Conservation (phyloP, 805 yeast species). For the Pichia gijzeniarum region DNA sequence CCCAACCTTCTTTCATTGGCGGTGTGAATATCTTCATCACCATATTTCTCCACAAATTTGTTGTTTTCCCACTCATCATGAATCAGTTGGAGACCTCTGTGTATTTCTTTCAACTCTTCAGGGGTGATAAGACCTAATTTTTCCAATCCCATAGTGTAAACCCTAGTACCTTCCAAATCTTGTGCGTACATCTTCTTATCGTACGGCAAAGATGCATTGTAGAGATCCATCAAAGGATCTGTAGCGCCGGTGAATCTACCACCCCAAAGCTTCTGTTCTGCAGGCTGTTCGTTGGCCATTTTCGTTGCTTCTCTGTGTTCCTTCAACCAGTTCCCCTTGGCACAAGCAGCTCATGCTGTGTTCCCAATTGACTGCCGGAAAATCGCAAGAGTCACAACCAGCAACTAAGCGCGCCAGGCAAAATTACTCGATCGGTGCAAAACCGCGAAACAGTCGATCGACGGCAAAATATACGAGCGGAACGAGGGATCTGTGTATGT, state of each 20-base stretch:
- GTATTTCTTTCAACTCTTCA: conserved; percentile 75
- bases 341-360: too few species aligned
- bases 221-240: conserved; percentile 95
- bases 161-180: conserved; percentile 89
- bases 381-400: background rate
- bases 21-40: conserved; percentile 98
- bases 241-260: conserved; percentile 97
- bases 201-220: conserved; percentile 94
- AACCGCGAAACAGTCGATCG: too few species aligned
- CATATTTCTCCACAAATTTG: conserved; percentile 66
- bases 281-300: conserved; percentile 39
- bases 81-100: conserved; percentile 69
- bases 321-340: too few species aligned
- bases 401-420: too few species aligned
- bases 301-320: too few species aligned
- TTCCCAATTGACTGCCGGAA: too few species aligned
- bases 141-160: conserved; percentile 80
- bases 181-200: conserved; percentile 93
- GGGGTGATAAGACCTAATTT: conserved; percentile 69
- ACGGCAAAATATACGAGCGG: background rate
- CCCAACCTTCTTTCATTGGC: conserved; percentile 98
- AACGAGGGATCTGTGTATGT: background rate
- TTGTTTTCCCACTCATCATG: conserved; percentile 75
- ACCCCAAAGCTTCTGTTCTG: conserved; percentile 88
- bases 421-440: too few species aligned